Conservation (phyloP, 2,329 filamentous ascomycete genomes). For the Xylaria sp. region DNA sequence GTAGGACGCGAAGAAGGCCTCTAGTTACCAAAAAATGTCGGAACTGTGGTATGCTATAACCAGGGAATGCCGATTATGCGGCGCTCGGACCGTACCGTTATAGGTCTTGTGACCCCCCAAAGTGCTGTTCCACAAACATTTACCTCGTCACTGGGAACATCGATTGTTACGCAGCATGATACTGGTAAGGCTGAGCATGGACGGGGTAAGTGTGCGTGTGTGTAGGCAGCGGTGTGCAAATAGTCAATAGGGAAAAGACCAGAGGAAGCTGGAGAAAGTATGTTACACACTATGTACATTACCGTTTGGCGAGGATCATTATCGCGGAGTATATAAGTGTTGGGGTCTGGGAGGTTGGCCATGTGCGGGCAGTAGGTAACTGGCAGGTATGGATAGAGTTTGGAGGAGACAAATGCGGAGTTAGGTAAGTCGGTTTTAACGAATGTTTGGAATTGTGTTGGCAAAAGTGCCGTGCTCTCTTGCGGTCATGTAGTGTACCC, state of each 20-base stretch:
- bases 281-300: not conserved
- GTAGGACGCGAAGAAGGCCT: not conserved
- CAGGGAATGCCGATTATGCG: constrained; percentile 5
- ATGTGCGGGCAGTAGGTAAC: not conserved
- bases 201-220: not conserved
- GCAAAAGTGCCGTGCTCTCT: not conserved
- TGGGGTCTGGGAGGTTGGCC: not conserved
- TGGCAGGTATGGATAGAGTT: not conserved
- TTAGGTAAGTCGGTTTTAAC: too few species aligned
- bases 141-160: constrained; percentile 4
- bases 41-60: not conserved
- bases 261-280: not conserved
- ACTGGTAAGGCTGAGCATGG: constrained; percentile 11
- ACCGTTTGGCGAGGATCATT: not conserved
- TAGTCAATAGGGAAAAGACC: not conserved
- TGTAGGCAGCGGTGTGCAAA: not conserved
- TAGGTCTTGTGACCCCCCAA: not conserved
- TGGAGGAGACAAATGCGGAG: not conserved
- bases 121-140: constrained; percentile 2
- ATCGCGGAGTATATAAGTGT: not conserved
- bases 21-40: constrained; percentile 1
- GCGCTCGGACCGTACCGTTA: constrained; percentile 25
- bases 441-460: not conserved
- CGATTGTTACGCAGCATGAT: constrained; percentile 4
- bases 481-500: not conserved